phyloP scores from a whole-genome alignment of 1,284 basidiomycete species.

The Ganoderma multipileum region DNA sequence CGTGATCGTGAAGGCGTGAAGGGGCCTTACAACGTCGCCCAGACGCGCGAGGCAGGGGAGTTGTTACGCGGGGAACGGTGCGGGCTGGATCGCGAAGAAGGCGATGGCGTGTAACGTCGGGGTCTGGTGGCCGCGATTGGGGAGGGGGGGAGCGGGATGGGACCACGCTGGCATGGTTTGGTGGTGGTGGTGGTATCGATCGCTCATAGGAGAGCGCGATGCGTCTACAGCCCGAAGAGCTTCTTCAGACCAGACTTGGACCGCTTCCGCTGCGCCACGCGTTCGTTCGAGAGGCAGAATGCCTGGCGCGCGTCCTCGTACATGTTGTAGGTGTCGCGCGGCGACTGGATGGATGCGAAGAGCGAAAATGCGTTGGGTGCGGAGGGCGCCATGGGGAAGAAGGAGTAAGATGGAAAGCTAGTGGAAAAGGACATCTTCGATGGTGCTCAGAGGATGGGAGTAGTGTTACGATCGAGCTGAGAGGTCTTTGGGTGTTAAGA shows the following conservation, averaged over 20 bases:
- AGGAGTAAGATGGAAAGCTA: no score
- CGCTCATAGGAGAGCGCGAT: no score
- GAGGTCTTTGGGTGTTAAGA: background rate
- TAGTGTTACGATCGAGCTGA: background rate
- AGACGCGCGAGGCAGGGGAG: background rate
- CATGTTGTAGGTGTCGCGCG: conserved; percentile 31
- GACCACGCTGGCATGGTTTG: no score
- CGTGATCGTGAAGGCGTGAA: background rate
- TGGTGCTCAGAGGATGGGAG: background rate
- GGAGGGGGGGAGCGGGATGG: no score
- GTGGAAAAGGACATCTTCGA: background rate
- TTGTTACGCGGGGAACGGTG: background rate
- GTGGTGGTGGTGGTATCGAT: no score
- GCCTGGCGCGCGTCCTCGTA: conserved; percentile 26
- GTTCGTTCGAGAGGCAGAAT: conserved; percentile 12
- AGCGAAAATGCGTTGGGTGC: conserved; percentile 34
- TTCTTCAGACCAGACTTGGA: conserved; percentile 34
- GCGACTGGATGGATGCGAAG: conserved; percentile 32
- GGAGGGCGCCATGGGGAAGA: conserved; percentile 22
- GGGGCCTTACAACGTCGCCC: background rate
- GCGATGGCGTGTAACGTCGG: no score
- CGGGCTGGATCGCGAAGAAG: background rate
- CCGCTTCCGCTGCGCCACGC: conserved; percentile 8
- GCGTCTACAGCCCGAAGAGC: conserved; percentile 28
- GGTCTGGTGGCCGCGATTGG: no score